Percentiles rank a stretch among this genome's conserved stretches.
Conservation (phyloP, 257 asterid genomes). For the Sherardia arvensis region DNA sequence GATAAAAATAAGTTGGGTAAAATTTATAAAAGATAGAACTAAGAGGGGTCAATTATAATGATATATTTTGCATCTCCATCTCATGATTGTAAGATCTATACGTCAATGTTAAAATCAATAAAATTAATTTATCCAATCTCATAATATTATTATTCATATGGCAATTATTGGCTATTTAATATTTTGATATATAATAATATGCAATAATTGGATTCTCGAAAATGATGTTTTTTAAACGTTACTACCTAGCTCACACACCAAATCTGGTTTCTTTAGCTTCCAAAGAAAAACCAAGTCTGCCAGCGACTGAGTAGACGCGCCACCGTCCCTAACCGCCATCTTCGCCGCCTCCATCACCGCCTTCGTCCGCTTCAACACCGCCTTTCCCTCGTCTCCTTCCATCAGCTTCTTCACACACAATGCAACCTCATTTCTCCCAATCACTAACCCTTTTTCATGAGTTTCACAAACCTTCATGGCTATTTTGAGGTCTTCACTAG, state of each 20-base stretch:
- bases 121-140: too few relatives aligned
- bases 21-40: too few relatives aligned
- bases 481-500: slow-evolving; percentile 14
- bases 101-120: too few relatives aligned
- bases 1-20: too few relatives aligned
- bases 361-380: slow-evolving; percentile 1
- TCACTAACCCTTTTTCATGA: slow-evolving; percentile 7
- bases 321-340: not conserved
- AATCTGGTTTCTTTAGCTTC: not conserved
- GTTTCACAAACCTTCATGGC: slow-evolving; percentile 6
- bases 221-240: too few relatives aligned
- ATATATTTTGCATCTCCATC: too few relatives aligned
- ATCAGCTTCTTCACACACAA: slow-evolving; percentile 14
- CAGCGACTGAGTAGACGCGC: slow-evolving; percentile 18
- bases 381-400: slow-evolving; percentile 19
- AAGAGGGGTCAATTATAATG: too few relatives aligned
- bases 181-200: too few relatives aligned
- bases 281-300: not conserved
- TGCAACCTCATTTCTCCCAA: slow-evolving; percentile 8
- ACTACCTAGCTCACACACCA: not conserved
- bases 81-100: too few relatives aligned
- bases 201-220: too few relatives aligned
- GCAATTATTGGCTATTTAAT: too few relatives aligned
- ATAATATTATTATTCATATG: too few relatives aligned
- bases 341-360: slow-evolving; percentile 12